phyloP scores from a whole-genome alignment of 257 asterid genomes.

The Fraxinus quadrangulata region DNA sequence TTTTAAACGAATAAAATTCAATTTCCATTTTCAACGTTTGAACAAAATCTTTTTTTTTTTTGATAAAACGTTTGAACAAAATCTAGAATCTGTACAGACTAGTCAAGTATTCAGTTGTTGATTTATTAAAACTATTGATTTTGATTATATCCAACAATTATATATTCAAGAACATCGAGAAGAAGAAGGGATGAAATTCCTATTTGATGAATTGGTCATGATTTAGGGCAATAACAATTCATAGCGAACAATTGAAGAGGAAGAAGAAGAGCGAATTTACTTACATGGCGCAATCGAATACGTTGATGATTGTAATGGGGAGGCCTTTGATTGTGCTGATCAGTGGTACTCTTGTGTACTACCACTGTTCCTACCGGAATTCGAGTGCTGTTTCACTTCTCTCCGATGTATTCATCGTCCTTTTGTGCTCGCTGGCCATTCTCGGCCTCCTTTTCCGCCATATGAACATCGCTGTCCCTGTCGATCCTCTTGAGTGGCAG shows the following conservation, averaged over 20 bases:
- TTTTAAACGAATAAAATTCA: not conserved
- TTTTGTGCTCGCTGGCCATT: constrained; percentile 86
- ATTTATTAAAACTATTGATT: not conserved
- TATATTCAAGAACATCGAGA: not conserved
- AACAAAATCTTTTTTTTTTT: not conserved
- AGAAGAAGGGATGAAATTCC: not conserved
- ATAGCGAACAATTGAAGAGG: not conserved
- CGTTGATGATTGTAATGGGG: constrained; percentile 31
- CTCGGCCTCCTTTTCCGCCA: constrained; percentile 96
- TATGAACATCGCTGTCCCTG: constrained; percentile 93
- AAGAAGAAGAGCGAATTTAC: not conserved
- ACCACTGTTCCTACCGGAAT: constrained; percentile 86
- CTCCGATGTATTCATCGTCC: constrained; percentile 89
- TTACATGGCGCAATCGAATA: not conserved
- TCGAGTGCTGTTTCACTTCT: constrained; percentile 75
- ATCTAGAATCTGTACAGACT: not conserved
- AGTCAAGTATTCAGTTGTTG: not conserved
- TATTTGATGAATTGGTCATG: not conserved
- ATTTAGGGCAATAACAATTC: not conserved
- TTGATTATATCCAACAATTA: not conserved
- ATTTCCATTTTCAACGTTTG: not conserved
- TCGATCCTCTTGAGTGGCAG: constrained; percentile 98
- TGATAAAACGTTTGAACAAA: not conserved
- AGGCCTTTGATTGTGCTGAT: constrained; percentile 62
- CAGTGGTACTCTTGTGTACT: constrained; percentile 79